phyloP scores from a whole-genome alignment of 345 rosid species.

The Syzygium aromaticum region DNA sequence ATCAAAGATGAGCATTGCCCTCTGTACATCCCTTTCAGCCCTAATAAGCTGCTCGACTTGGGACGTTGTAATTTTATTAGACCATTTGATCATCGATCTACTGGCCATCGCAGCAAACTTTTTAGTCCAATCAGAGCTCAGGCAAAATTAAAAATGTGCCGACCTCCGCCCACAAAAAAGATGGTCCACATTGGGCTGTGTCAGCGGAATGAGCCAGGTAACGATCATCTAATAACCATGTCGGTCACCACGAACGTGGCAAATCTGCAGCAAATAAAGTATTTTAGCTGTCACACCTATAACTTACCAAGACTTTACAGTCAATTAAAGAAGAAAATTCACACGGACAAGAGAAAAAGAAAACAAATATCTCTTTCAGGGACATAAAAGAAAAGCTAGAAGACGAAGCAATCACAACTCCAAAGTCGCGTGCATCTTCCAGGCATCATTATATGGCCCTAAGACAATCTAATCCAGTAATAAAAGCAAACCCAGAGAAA shows the following conservation, averaged over 20 bases:
- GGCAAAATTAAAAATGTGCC: neutral
- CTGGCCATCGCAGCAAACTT: slow-evolving; percentile 16
- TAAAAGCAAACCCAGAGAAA: neutral
- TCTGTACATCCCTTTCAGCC: slow-evolving; percentile 51
- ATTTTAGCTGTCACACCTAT: neutral
- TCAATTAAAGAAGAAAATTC: neutral
- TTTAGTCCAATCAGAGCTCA: neutral
- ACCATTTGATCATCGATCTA: slow-evolving; percentile 40
- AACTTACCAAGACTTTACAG: neutral
- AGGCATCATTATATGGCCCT: neutral
- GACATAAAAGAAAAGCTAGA: neutral
- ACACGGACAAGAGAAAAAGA: neutral
- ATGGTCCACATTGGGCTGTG: neutral
- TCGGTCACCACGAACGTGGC: neutral
- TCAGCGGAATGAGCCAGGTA: neutral
- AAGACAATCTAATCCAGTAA: neutral
- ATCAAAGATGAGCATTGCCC: slow-evolving; percentile 52
- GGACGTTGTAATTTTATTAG: slow-evolving; percentile 42
- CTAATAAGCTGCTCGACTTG: slow-evolving; percentile 54
- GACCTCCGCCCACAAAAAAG: neutral
- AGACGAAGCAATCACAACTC: neutral
- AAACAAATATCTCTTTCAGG: neutral
- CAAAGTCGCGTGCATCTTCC: neutral
- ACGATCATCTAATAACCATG: neutral
- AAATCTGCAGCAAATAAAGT: neutral